These are phyloP conservation scores for Myxozyma geophila DNA, from an alignment of 805 yeast genomes.

Conservation along the genomic window DNA sequence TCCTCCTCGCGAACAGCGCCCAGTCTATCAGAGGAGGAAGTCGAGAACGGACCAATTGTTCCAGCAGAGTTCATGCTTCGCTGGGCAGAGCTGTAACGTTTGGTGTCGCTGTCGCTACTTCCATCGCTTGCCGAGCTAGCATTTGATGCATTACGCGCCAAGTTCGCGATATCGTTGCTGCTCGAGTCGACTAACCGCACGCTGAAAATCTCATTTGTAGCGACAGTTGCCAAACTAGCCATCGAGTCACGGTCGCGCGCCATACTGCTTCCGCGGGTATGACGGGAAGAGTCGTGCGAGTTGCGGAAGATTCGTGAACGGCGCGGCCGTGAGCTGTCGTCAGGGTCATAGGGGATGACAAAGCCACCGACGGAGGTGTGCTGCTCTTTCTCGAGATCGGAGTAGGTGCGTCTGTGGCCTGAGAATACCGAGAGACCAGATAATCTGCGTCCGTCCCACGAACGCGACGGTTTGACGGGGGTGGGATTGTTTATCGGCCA, in stretches of 20 bases:
- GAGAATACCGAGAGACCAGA: conserved; percentile 33
- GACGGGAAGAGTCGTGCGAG: conserved; percentile 11
- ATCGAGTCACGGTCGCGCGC: conserved; percentile 37
- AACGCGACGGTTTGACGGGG: conserved; percentile 15
- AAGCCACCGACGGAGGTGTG: conserved; percentile 27
- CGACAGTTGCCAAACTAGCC: conserved; percentile 40
- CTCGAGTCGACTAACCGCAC: conserved; percentile 37
- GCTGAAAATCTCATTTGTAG: conserved; percentile 39
- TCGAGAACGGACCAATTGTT: conserved; percentile 30
- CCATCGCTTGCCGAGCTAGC: conserved; percentile 4
- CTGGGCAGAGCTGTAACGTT: conserved; percentile 3
- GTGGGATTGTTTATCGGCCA: conserved; percentile 34
- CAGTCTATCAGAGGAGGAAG: conserved; percentile 22
- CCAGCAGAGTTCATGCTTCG: conserved; percentile 23
- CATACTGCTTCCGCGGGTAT: background rate
- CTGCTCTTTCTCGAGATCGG: conserved; percentile 32
- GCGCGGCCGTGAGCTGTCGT: conserved; percentile 32
- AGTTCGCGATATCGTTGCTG: conserved; percentile 23
- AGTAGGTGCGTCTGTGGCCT: conserved; percentile 29
- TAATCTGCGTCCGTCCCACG: conserved; percentile 25
- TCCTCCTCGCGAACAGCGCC: conserved; percentile 33
- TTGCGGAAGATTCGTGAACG: conserved; percentile 30
- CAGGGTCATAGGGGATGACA: conserved; percentile 33
- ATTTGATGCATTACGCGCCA: conserved; percentile 21
- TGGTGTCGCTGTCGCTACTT: background rate